phyloP scores from a whole-genome alignment of 2,329 filamentous ascomycete genomes.

The Metarhizium album region DNA sequence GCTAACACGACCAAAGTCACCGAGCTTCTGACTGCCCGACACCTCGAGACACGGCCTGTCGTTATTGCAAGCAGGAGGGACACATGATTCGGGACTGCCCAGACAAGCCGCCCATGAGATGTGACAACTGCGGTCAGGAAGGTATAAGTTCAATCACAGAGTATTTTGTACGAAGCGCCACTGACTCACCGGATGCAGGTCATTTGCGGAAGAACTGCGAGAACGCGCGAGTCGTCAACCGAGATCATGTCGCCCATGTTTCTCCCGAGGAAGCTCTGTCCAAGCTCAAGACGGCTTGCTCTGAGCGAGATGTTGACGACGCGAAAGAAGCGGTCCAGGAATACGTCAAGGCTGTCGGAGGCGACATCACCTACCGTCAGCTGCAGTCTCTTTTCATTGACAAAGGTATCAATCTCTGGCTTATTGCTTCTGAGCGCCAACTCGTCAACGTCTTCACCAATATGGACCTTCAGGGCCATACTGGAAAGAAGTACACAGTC shows the following conservation, averaged over 20 bases:
- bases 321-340: constrained; percentile 47
- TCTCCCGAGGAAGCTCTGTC: constrained; percentile 47
- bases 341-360: constrained; percentile 48
- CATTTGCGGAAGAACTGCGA: constrained; percentile 47
- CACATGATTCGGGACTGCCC: constrained; percentile 54
- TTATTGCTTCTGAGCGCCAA: constrained; percentile 52
- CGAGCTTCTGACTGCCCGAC: constrained; percentile 25
- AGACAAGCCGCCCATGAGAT: constrained; percentile 41
- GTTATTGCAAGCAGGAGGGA: constrained; percentile 38
- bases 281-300: constrained; percentile 40
- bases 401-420: constrained; percentile 41
- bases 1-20: constrained; percentile 14
- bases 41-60: constrained; percentile 24
- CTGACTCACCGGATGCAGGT: constrained; percentile 28
- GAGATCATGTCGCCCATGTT: constrained; percentile 36
- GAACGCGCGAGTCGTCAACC: constrained; percentile 47
- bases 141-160: constrained; percentile 28
- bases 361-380: constrained; percentile 45
- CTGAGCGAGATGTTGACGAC: constrained; percentile 48
- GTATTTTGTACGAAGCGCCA: background rate
- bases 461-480: constrained; percentile 61
- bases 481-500: constrained; percentile 53
- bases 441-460: constrained; percentile 50
- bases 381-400: constrained; percentile 51
- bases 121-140: constrained; percentile 51